A percentile compares a stretch with the other conserved stretches of the same genome.
phyloP scores from a whole-genome alignment of 2,329 filamentous ascomycete species.

The Aspergillus fructus region DNA sequence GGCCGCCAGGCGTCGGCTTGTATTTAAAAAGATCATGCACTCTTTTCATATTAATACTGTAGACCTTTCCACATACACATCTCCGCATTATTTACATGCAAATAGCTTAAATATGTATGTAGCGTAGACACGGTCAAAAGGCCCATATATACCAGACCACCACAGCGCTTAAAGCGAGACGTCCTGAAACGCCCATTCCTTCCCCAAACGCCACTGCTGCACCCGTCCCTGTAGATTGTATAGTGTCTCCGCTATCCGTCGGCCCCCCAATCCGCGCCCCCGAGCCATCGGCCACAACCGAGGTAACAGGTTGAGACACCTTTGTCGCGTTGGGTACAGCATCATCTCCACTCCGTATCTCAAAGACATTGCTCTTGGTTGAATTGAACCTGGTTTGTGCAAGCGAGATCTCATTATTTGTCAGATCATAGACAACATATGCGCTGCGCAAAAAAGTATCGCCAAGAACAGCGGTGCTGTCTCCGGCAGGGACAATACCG shows the following conservation, averaged over 20 bases:
- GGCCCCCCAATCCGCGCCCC: conserved; percentile 44
- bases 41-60: too few relatives aligned
- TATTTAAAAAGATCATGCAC: too few relatives aligned
- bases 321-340: conserved; percentile 54
- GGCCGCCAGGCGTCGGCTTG: too few relatives aligned
- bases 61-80: too few relatives aligned
- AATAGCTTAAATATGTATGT: not conserved
- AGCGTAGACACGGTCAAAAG: conserved; percentile 9
- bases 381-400: conserved; percentile 63
- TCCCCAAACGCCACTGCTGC: conserved; percentile 8
- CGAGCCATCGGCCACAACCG: conserved; percentile 41
- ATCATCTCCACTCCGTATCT: conserved; percentile 51
- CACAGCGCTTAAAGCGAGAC: conserved; percentile 22
- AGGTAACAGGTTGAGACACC: conserved; percentile 53
- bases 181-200: conserved; percentile 17
- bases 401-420: conserved; percentile 60
- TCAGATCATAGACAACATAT: conserved; percentile 63
- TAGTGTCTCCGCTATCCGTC: conserved; percentile 19
- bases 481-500: conserved; percentile 52
- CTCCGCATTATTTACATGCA: not conserved
- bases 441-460: conserved; percentile 64
- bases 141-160: conserved; percentile 24
- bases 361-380: conserved; percentile 49
- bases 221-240: conserved; percentile 19
- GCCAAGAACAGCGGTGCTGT: conserved; percentile 53